Evolutionary conservation across 169 alveolate species (phyloP).

Genomic region (Cryptosporidium sp.): DNA sequence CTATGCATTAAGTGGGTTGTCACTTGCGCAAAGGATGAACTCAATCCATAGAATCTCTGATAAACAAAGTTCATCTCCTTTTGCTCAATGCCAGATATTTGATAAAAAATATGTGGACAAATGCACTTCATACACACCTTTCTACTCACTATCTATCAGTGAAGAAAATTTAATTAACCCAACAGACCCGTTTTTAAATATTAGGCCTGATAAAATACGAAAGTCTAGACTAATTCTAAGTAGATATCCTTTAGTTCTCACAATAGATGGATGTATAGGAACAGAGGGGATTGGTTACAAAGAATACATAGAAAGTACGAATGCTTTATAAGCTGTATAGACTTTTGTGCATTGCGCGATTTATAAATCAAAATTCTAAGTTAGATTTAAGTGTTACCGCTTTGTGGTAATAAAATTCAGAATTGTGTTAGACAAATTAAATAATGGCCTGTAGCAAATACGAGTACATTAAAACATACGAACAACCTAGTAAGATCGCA

Average conservation of each 20-base stretch:
- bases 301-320: constrained; percentile 27
- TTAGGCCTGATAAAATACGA: constrained; percentile 65
- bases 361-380: neutral
- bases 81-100: neutral
- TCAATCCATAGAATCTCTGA: neutral
- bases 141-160: neutral
- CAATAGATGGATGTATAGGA: constrained; percentile 27
- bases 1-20: constrained; percentile 92
- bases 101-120: constrained; percentile 2
- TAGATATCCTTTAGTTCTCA: constrained; percentile 25
- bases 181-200: constrained; percentile 63
- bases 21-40: constrained; percentile 78
- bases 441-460: constrained; percentile 88
- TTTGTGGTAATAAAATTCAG: neutral
- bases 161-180: constrained; percentile 24
- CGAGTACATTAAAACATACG: constrained; percentile 94
- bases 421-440: neutral
- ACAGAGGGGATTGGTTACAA: constrained; percentile 63
- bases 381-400: neutral
- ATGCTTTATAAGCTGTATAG: neutral
- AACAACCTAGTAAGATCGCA: constrained; percentile 84
- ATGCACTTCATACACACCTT: constrained; percentile 3
- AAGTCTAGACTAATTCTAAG: constrained; percentile 21
- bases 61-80: neutral
- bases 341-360: neutral